Evolutionary conservation across 2,329 filamentous ascomycete genomes (phyloP), one percentile per base, ranked within the genome.

Genomic region (Colletotrichum phormii): DNA sequence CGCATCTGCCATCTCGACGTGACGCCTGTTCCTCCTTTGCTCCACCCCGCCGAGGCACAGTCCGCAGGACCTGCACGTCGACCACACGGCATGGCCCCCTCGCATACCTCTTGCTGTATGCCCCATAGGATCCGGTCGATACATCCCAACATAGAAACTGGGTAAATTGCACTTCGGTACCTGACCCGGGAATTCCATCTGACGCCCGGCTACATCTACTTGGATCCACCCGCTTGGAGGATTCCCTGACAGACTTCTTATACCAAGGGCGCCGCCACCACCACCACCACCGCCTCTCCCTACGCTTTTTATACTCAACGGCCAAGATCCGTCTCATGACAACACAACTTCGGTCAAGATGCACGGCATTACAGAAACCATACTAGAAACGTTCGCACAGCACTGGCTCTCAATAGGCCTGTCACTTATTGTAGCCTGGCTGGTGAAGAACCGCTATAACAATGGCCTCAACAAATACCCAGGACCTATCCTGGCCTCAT

Each of bases 391-490:
- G 8, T 54, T 86, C 57, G 75, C 78, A 67, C 78, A 81, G 62
- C 82, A 89, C 78, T 89, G 87, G 87, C 79, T 82, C 9, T 75
- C 80, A 4, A 78, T 85, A 29, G 66, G 81, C 18, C 63, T 80
- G 51, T 74, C 81, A 29, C 61, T 80, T 22, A 15, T 85, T 1
- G 67, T 80, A 53, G 81, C 80, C 46, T 88, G 85, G 78, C 81
- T 89, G 12, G 77, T 82, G n/a, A 82, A 80, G 64, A 89, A 89
- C 75, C 84, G 84, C 59, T 87, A 86, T 75, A 81, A 87, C 63
- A 83, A 86, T 77, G 91, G 92, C 6, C 82, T 95, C 71, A 89
- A 91, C 81, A 90, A 88, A 78, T 94, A 94, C 76, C 94, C 94
- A 0, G 94, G 94, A 0, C 93, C 92, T 0, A 85, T 91, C 68